Evolutionary conservation across 495 filamentous ascomycete species (phyloP), one percentile per base, ranked within the genome.

Genomic region (Pseudoneurospora amorphoporcata): DNA sequence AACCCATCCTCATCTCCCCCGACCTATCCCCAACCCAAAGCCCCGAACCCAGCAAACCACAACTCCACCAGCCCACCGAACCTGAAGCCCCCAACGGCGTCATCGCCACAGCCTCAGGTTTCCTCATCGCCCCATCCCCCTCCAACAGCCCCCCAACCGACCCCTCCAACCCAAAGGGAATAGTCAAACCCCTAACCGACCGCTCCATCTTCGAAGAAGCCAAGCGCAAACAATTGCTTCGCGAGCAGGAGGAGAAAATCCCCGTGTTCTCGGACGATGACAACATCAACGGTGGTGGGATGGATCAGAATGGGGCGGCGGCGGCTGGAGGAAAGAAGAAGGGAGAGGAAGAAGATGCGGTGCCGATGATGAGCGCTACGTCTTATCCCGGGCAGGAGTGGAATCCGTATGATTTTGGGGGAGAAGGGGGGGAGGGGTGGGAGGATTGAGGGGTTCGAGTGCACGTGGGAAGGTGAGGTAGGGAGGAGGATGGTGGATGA

Each of bases 371-470:
- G 92, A 91, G 85, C 53, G 90, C 91, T 8, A 94, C 92, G 12
- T 88, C 90, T 38, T 95, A 93, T 77, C 92, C 92, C 3, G 92
- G 92, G 2, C 91, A 94, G 83, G 92, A 93, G 81, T 94, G 92
- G 92, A 89, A 88, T 78, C 92, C 92, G 17, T 87, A 86, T 73
- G 84, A 77, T 9, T 77, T 29, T 29, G 53, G 53, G 29, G 53
- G 29, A 43, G 70, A 10, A 70, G 74, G 72, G 16, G 75, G 75
- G 68, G 76, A 74, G 10, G 79, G 70, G 58, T 76, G 61, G 73
- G 76, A 81, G 58, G 75, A 75, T 29, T 77, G 72, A 72, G 68
- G 23, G 72, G 9, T 70, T 23, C 12, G 17, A 43, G 42, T 70
- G 16, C 23, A 0, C 35, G 41, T 29, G 37, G 47, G 16, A 32